Evolutionary conservation across 257 asterid genomes (phyloP).

Genomic region (Leonotis leonurus): DNA sequence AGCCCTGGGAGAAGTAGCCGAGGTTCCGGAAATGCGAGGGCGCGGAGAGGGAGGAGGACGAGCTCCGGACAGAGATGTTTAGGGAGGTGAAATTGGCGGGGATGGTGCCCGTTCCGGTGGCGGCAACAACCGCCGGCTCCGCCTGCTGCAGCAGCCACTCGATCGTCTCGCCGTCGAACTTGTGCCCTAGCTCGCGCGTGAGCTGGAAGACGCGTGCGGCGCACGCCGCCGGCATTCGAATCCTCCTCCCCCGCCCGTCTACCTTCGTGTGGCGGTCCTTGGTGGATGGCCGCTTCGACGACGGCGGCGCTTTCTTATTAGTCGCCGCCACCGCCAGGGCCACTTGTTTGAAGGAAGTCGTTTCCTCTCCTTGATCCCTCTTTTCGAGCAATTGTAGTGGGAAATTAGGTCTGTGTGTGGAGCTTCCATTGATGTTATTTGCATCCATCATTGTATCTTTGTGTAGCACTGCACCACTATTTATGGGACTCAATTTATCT

Average conservation of each 20-base stretch:
- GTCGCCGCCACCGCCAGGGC: too few species aligned
- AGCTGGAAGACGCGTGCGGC: slow-evolving; percentile 89
- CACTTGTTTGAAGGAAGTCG: too few species aligned
- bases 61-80: slow-evolving; percentile 51
- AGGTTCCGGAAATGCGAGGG: slow-evolving; percentile 33
- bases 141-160: slow-evolving; percentile 82
- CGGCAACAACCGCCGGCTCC: slow-evolving; percentile 82
- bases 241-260: slow-evolving; percentile 59
- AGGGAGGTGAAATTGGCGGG: slow-evolving; percentile 72
- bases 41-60: slow-evolving; percentile 55
- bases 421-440: slow-evolving; percentile 18
- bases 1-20: slow-evolving; percentile 22
- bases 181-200: slow-evolving; percentile 47
- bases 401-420: slow-evolving; percentile 41
- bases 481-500: too few species aligned
- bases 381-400: slow-evolving; percentile 53
- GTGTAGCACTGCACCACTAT: too few species aligned
- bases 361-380: slow-evolving; percentile 21
- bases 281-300: slow-evolving; percentile 38
- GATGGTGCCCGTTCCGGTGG: slow-evolving; percentile 85
- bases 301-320: slow-evolving; percentile 44
- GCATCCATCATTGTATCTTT: too few species aligned
- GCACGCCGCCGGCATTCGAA: slow-evolving; percentile 75
- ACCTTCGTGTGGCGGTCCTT: slow-evolving; percentile 64
- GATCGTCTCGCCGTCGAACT: slow-evolving; percentile 36